A percentile compares a stretch with the other conserved stretches of the same genome.
These are phyloP conservation scores for Geranomyces variabilis DNA, from an alignment of 192 early-diverging fungal genomes.

Conservation along the genomic window DNA sequence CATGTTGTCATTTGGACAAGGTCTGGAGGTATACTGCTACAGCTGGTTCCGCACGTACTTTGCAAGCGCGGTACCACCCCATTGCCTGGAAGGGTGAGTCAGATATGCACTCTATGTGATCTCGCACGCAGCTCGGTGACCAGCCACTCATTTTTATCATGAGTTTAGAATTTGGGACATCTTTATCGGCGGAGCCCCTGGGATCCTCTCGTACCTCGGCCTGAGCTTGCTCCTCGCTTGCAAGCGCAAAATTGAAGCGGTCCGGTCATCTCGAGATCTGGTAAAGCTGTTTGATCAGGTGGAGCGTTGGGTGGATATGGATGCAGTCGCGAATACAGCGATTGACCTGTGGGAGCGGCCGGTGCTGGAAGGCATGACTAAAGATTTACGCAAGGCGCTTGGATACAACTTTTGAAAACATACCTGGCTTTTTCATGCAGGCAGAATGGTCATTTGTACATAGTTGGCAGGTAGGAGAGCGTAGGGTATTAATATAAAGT, in stretches of 20 bases:
- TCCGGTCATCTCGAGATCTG: slow-evolving; percentile 30
- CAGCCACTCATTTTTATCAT: no score
- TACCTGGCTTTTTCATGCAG: no score
- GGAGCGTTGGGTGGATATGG: slow-evolving; percentile 41
- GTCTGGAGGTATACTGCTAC: slow-evolving; percentile 3
- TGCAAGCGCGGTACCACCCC: slow-evolving; percentile 36
- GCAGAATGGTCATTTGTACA: no score
- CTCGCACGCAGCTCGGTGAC: not conserved
- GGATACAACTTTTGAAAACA: slow-evolving; percentile 37
- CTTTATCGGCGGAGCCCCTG: slow-evolving; percentile 41
- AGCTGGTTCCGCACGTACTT: slow-evolving; percentile 50
- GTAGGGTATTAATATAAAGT: no score
- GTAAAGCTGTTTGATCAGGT: slow-evolving; percentile 38
- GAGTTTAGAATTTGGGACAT: slow-evolving; percentile 53
- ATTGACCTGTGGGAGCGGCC: slow-evolving; percentile 54
- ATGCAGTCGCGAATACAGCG: slow-evolving; percentile 44
- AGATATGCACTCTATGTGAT: not conserved
- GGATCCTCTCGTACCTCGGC: slow-evolving; percentile 45
- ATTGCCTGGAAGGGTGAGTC: slow-evolving; percentile 38
- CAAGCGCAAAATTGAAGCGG: slow-evolving; percentile 35
- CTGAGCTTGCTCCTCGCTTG: slow-evolving; percentile 42
- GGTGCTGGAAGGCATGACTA: slow-evolving; percentile 38
- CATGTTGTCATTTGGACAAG: slow-evolving; percentile 19
- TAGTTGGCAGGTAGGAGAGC: no score
- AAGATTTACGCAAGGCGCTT: slow-evolving; percentile 28